Conservation (phyloP, 1,139 yeast species). For the Kurtzmaniella natalensis region DNA sequence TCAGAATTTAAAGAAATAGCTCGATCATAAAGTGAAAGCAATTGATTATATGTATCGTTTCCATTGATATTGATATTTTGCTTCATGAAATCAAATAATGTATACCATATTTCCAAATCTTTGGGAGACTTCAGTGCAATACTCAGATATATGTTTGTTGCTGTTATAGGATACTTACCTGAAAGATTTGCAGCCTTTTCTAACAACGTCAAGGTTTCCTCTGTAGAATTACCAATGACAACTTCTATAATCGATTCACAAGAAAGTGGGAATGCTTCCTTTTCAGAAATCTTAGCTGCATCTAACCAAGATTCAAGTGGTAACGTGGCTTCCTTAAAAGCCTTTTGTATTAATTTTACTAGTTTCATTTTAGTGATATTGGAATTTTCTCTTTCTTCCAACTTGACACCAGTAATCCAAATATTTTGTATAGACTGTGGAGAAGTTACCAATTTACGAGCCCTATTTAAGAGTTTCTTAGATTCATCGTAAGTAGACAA, state of each 20-base stretch:
- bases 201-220: constrained; percentile 11
- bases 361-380: constrained; percentile 31
- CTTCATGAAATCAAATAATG: constrained; percentile 45
- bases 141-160: constrained; percentile 45
- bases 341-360: constrained; percentile 46
- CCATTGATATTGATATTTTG: constrained; percentile 8
- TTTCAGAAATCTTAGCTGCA: constrained; percentile 35
- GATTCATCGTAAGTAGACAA: constrained; percentile 47
- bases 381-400: constrained; percentile 57
- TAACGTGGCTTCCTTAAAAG: constrained; percentile 38
- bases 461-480: constrained; percentile 50
- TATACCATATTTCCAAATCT: constrained; percentile 53
- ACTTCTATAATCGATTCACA: constrained; percentile 34
- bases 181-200: constrained; percentile 11
- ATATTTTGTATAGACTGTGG: constrained; percentile 37
- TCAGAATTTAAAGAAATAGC: constrained; percentile 47
- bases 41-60: constrained; percentile 12
- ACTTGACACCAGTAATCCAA: constrained; percentile 68
- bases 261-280: constrained; percentile 30
- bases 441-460: constrained; percentile 50
- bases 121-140: constrained; percentile 46
- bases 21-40: constrained; percentile 49
- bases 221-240: constrained; percentile 10
- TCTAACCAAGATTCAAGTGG: constrained; percentile 36
- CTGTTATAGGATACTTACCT: constrained; percentile 32